Conservation (phyloP, 257 asterid genomes). For the Gentiana macrophylla region DNA sequence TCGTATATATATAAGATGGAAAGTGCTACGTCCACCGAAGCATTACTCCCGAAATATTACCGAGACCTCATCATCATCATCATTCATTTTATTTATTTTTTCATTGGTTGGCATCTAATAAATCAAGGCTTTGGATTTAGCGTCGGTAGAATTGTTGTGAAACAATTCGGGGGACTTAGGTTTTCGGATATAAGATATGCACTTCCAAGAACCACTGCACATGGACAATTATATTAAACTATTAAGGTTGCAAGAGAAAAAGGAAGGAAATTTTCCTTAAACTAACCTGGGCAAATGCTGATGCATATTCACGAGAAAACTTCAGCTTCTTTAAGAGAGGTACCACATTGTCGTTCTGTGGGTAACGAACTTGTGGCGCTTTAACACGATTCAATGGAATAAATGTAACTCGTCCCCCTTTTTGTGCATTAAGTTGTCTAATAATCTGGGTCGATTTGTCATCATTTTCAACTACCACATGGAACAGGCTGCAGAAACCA, state of each 20-base stretch:
- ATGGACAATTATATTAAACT: too few relatives aligned
- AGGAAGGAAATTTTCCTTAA: conserved; percentile 1
- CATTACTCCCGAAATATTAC: too few relatives aligned
- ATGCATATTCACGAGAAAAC: conserved; percentile 36
- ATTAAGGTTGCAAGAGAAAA: too few relatives aligned
- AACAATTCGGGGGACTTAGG: too few relatives aligned
- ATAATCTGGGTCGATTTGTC: conserved; percentile 83
- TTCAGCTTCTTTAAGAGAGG: conserved; percentile 74
- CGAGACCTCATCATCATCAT: too few relatives aligned
- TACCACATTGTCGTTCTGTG: conserved; percentile 76
- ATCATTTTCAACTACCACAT: conserved; percentile 89
- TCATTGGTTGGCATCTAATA: too few relatives aligned
- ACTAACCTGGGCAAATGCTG: conserved; percentile 89
- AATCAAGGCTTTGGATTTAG: too few relatives aligned
- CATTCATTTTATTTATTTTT: too few relatives aligned
- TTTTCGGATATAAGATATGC: too few relatives aligned
- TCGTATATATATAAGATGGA: neutral
- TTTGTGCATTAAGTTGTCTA: conserved; percentile 84
- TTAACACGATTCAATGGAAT: conserved; percentile 95
- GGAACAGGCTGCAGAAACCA: conserved; percentile 61
- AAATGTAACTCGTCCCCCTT: conserved; percentile 97
- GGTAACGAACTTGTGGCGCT: conserved; percentile 69
- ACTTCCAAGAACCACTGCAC: too few relatives aligned
- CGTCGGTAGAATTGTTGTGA: too few relatives aligned
- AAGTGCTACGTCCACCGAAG: too few relatives aligned